A percentile compares a stretch with the other conserved stretches of the same genome.
Evolutionary conservation across 163 green algal genomes (phyloP).

Genomic region (Chlamydomonas reinhardtii): DNA sequence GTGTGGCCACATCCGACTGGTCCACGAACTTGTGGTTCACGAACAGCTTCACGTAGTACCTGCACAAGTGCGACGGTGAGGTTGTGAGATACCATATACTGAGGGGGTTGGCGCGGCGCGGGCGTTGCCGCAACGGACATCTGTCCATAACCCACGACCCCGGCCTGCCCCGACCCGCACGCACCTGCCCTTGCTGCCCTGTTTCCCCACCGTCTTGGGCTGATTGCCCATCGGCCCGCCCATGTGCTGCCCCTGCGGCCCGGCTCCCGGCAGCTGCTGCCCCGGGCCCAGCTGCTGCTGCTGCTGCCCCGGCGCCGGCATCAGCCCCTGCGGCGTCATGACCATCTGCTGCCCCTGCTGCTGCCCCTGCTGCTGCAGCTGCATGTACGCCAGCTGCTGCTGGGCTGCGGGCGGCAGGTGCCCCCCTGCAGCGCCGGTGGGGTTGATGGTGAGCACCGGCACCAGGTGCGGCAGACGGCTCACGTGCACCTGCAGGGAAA

Average conservation of each 20-base stretch:
- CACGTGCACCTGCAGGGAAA: conserved; percentile 61
- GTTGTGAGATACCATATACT: no score
- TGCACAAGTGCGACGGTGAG: not conserved
- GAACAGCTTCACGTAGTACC: conserved; percentile 64
- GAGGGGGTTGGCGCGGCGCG: not conserved
- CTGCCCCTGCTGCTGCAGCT: not conserved
- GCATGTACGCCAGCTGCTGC: not conserved
- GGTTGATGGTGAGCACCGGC: conserved; percentile 60
- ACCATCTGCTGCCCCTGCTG: conserved; percentile 7
- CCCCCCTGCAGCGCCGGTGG: not conserved
- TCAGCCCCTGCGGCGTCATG: not conserved
- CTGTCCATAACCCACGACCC: no score
- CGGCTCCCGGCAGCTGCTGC: not conserved
- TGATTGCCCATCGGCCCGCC: not conserved
- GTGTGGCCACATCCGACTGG: conserved; percentile 21
- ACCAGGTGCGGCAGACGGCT: conserved; percentile 55
- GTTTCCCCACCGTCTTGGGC: not conserved
- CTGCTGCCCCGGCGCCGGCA: no score
- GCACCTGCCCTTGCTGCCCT: conserved; percentile 43
- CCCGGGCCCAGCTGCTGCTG: no score
- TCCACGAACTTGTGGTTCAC: conserved; percentile 68
- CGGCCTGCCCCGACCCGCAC: not conserved
- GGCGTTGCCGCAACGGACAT: no score
- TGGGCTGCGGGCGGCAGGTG: not conserved
- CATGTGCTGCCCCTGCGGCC: not conserved